Evolutionary conservation across 1,139 yeast species (phyloP), one percentile per base, ranked within the genome.

Genomic region (Magnusiomyces ingens): DNA sequence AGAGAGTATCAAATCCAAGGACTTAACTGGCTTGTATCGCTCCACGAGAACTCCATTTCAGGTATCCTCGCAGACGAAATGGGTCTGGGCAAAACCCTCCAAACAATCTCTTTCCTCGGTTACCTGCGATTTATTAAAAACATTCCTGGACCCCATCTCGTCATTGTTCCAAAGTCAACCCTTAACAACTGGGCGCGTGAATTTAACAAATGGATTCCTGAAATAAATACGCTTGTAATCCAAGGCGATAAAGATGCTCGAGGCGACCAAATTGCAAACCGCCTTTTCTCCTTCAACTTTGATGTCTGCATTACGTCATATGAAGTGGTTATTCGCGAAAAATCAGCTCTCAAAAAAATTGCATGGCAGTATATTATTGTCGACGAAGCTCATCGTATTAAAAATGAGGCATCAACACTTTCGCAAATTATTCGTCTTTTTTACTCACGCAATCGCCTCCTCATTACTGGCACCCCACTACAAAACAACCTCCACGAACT

Each of bases 11-110:
- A 91, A 70, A 79, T 91, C 56, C 96, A 87, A 67, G 98, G 98
- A 53, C 76, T 91, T 60, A 91, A 91, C 71, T 91, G 98, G 98
- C 73, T 91, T 64, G 81, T 90, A 21, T 80, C 90, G 1, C 72
- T 91, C 54, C 84, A 85, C 65, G 94, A 87, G 61, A 89, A 91
- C 70, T 82, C 85, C 63, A 77, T 91, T 54, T 83, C 94, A 1
- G 98, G 98, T 49, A 91, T 93, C 50, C 76, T 93, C 56, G 99
- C 99, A 10, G 99, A 93, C 71, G 99, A 93, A 70, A 93, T 93
- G 99, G 99, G 99, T 1, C 77, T 93, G 55, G 99, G 99, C 57
- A 93, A 93, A 67, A 93, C 99, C 1, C 75, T 93, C 57, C 99
- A 93, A 68, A 89, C 97, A 0, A 89, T 93, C 57, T 82, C 98